Percentiles rank a stretch among this genome's conserved stretches.
Evolutionary conservation across 2,329 filamentous ascomycete species (phyloP).

Genomic region (Madurella mycetomatis): DNA sequence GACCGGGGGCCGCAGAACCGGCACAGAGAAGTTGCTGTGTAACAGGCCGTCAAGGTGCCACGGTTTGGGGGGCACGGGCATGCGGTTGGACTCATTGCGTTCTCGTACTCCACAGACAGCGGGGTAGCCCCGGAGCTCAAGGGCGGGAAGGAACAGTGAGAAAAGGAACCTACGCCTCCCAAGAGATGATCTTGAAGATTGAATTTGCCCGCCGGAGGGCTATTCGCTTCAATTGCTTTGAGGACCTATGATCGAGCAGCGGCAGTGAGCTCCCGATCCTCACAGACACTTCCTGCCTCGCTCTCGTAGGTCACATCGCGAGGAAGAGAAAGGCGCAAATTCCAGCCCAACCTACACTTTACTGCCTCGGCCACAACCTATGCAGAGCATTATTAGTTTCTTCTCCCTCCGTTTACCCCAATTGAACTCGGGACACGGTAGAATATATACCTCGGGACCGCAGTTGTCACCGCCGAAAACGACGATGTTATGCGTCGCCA

Average conservation of each 20-base stretch:
- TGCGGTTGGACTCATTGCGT: not conserved
- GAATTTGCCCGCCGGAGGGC: constrained; percentile 68
- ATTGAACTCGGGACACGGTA: not conserved
- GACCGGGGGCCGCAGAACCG: not conserved
- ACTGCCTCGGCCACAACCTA: constrained; percentile 79
- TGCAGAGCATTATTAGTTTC: constrained; percentile 5
- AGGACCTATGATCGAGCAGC: constrained; percentile 55
- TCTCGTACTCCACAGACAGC: not conserved
- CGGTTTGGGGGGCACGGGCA: not conserved
- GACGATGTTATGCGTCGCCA: constrained; percentile 72
- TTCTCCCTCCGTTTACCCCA: no score
- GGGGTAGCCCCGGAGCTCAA: constrained; percentile 7
- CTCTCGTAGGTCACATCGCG: not conserved
- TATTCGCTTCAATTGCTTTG: constrained; percentile 68
- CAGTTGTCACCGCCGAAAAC: constrained; percentile 81
- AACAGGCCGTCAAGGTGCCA: not conserved
- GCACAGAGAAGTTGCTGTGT: not conserved
- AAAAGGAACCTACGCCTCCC: constrained; percentile 68
- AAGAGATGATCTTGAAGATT: constrained; percentile 87
- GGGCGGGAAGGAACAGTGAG: constrained; percentile 12
- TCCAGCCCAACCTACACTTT: constrained; percentile 56
- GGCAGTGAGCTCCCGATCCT: not conserved
- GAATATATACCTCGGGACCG: constrained; percentile 67
- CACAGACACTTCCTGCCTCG: not conserved
- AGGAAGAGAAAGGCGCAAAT: constrained; percentile 1